Evolutionary conservation across 2,329 filamentous ascomycete species (phyloP).

Genomic region (Sporothrix mexicana): DNA sequence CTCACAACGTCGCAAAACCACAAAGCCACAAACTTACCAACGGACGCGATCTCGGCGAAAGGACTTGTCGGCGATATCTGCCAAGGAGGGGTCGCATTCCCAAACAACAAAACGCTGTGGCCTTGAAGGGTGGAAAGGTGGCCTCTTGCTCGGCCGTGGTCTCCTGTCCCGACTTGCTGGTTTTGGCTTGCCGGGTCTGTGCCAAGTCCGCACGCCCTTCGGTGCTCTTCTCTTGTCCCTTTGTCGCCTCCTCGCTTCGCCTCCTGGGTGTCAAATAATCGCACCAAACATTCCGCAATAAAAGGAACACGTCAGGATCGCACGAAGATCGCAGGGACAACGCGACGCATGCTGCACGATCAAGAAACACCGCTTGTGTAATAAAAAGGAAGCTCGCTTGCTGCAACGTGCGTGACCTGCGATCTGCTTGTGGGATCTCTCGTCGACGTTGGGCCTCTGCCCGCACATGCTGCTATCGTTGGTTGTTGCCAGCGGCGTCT

Average conservation of each 20-base stretch:
- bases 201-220: slow-evolving; percentile 6
- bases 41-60: not conserved
- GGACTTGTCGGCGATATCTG: not conserved
- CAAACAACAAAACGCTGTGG: not conserved
- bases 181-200: not conserved
- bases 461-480: not conserved
- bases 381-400: slow-evolving; percentile 25
- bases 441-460: not conserved
- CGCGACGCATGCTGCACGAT: slow-evolving; percentile 15
- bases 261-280: too few species aligned
- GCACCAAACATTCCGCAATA: not conserved
- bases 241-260: not conserved
- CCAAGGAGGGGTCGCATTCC: not conserved
- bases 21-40: too few species aligned
- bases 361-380: slow-evolving; percentile 29
- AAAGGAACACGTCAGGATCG: slow-evolving; percentile 15
- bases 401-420: slow-evolving; percentile 31
- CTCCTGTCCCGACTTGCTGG: not conserved
- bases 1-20: too few species aligned
- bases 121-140: too few species aligned
- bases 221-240: not conserved
- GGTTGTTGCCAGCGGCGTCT: not conserved
- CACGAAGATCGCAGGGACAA: slow-evolving; percentile 19
- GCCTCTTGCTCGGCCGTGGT: not conserved
- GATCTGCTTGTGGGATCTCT: not conserved